Conservation (phyloP, 225 moss, liverwort and hornwort species). For the Polytrichum formosum region DNA sequence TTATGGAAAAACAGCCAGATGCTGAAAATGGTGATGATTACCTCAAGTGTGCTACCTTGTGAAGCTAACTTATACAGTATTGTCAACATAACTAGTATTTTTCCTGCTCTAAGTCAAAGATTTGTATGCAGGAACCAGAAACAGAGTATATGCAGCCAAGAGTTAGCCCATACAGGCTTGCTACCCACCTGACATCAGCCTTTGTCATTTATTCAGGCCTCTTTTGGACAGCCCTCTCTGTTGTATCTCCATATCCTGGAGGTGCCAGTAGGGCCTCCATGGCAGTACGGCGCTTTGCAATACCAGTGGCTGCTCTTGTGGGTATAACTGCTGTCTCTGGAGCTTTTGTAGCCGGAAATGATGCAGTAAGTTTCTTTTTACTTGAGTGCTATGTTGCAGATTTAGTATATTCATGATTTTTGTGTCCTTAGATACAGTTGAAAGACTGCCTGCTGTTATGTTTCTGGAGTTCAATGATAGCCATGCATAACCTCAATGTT, state of each 20-base stretch:
- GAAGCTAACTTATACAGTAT: no score
- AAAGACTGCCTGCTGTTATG: no score
- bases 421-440: no score
- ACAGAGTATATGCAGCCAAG: slow-evolving; percentile 83
- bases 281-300: slow-evolving; percentile 64
- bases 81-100: no score
- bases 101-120: not conserved
- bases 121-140: slow-evolving; percentile 83
- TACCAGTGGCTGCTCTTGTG: slow-evolving; percentile 91
- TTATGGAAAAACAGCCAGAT: no score
- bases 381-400: no score
- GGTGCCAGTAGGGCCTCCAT: slow-evolving; percentile 42
- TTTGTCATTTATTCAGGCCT: slow-evolving; percentile 99
- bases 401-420: no score
- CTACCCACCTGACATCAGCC: slow-evolving; percentile 99
- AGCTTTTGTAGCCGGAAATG: slow-evolving; percentile 98
- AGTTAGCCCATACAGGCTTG: slow-evolving; percentile 98
- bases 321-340: slow-evolving; percentile 93
- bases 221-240: slow-evolving; percentile 90
- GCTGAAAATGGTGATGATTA: no score
- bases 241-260: slow-evolving; percentile 42
- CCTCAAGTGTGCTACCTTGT: no score
- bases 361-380: slow-evolving; percentile 61
- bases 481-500: no score
- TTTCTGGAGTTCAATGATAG: no score